Base-by-base conservation (phyloP, 169 alveolate genomes). In the Plasmodium gallinaceum region DNA sequence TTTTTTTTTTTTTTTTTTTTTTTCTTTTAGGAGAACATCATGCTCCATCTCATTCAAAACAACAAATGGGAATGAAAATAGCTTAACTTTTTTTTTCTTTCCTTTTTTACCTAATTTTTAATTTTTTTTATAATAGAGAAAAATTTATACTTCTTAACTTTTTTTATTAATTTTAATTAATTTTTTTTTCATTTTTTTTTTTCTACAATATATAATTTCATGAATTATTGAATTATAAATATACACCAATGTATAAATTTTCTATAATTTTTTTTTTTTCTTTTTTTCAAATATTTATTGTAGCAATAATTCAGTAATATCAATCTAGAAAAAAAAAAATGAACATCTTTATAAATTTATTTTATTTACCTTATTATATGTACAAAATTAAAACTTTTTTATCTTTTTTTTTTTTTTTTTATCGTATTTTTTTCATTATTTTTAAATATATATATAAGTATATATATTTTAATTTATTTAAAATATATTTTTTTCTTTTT, bases 21-120 rank as follows among this genome's bases (percentile, higher is more conserved):
- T 24, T 9, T 26, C 60, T 70, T 70, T 14, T 22, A 80, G 90
- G 90, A 61, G 90, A 80, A 54, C 90, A 80, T 12, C 90, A 80
- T 68, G 78, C 83, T 46, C 72, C 90, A 8, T 80, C 90, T 60
- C 90, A 80, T n/a, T 80, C 90, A 6, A 80, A 80, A 60, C 73
- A 80, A 12, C 90, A 65, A 57, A 80, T 80, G 70, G 90, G 83
- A 66, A 80, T 80, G 90, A 80, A 80, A 68, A 80, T 80, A 65
- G 90, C 90, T n/a, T 80, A 75, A 54, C 8, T 10, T 22, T 6
- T 39, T 22, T 75, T 16, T n/a, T 37, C 45, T 70, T 20, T 48
- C 46, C 39, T 7, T 68, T 20, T 70, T 70, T 60, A 0, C 57
- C 37, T 14, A 57, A 73, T 58, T 58, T 58, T 57, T 73, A 73